Percentiles rank a stretch among this genome's conserved stretches.
phyloP scores from a whole-genome alignment of 352 stramenopile genomes.

The Phytopythium cucurbitacearum region DNA sequence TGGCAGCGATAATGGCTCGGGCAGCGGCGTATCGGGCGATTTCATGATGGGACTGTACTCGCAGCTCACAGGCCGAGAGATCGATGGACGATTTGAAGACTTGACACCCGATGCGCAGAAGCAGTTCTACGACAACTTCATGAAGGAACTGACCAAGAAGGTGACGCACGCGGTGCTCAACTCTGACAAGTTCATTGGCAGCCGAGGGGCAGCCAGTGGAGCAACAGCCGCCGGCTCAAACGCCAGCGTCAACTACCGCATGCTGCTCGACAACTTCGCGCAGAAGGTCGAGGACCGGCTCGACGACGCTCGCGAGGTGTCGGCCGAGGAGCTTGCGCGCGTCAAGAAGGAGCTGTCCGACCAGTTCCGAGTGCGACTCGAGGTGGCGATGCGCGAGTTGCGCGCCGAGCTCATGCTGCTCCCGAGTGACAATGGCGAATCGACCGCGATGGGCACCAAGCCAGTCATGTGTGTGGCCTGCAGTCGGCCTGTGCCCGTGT shows the following conservation, averaged over 20 bases:
- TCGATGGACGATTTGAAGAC: conserved; percentile 42
- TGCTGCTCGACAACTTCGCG: conserved; percentile 70
- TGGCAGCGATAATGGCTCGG: conserved; percentile 6
- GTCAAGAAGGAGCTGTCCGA: conserved; percentile 66
- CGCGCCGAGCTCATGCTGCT: conserved; percentile 39
- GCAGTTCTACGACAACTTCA: conserved; percentile 66
- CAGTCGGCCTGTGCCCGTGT: conserved; percentile 70
- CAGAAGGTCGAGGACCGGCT: conserved; percentile 67
- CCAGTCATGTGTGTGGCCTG: conserved; percentile 81
- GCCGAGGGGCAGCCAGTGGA: conserved; percentile 4
- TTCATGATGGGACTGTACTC: conserved; percentile 50
- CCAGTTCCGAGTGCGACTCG: conserved; percentile 48
- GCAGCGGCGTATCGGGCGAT: conserved; percentile 27
- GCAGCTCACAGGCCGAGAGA: conserved; percentile 48
- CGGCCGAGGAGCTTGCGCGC: conserved; percentile 52
- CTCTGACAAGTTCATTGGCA: conserved; percentile 28
- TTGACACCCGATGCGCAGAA: conserved; percentile 37
- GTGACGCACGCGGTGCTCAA: conserved; percentile 54
- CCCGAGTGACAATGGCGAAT: conserved; percentile 38
- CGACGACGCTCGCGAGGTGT: conserved; percentile 57
- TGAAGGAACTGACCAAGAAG: conserved; percentile 79
- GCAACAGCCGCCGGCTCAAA: conserved; percentile 30
- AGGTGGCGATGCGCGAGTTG: conserved; percentile 54
- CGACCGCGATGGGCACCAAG: conserved; percentile 74
- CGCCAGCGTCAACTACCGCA: conserved; percentile 59